Base-by-base conservation (phyloP, 2,329 filamentous ascomycete genomes). In the Clonostachys sp. region DNA sequence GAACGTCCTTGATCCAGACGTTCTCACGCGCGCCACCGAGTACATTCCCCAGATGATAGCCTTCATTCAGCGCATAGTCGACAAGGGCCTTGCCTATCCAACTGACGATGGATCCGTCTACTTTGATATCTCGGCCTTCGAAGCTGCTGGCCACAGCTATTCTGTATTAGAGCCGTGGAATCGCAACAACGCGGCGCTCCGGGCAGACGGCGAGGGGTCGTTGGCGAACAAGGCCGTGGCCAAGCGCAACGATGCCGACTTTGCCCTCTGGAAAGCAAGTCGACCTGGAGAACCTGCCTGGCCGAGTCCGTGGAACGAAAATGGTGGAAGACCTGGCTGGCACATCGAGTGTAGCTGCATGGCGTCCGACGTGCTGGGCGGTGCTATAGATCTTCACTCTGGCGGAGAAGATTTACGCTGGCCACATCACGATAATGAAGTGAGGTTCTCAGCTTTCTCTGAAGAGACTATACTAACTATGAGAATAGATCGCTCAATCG, bases 61-160 rank as follows among this genome's bases (percentile, higher is more conserved):
- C 36, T 39, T 39, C 36, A 12, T 39, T n/a, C 14, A 39, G 36
- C 14, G 17, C 14, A 39, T 39, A 9, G 36, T 39, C 7, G 36
- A n/a, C 14, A 39, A 39, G 14, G 36, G 36, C 17, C n/a, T 39
- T 18, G 36, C 14, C 36, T 39, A 39, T 12, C 14, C 36, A n/a
- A 81, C 80, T 1, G 14, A n/a, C 6, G 36, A 39, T 12, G 36
- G 36, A n/a, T 39, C 36, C 36, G 36, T 39, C 14, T 39, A 39
- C 17, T 39, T 39, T 18, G 36, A 39, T 39, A 39, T 39, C 36
- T n/a, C 14, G 14, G 14, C 36, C 14, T 39, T 39, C 17, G 36
- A 39, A 12, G 17, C 14, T n/a, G 36, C 36, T 39, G 36, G 36
- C 14, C 36, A 39, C 36, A 39, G 36, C 36, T 39, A 39, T 18